Evolutionary conservation across 2,329 filamentous ascomycete species (phyloP).

Genomic region (Rutstroemia sp.): DNA sequence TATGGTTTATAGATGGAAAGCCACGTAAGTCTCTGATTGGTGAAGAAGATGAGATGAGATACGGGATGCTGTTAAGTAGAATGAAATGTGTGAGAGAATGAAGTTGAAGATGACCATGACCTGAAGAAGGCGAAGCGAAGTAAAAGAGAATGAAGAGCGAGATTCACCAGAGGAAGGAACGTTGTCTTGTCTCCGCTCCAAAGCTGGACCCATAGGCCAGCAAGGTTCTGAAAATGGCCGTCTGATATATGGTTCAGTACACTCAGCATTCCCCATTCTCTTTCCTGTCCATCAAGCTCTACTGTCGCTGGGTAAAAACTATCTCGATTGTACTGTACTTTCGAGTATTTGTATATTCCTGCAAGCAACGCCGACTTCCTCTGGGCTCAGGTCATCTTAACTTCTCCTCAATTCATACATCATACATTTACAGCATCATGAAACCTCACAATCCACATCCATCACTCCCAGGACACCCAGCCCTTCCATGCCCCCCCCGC

Average conservation of each 20-base stretch:
- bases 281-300: too few species aligned
- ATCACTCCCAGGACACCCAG: neutral
- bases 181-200: neutral
- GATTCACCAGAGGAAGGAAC: neutral
- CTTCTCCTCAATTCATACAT: too few species aligned
- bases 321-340: too few species aligned
- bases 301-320: too few species aligned
- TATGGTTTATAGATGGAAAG: constrained; percentile 70
- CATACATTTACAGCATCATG: too few species aligned
- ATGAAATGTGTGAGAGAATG: neutral
- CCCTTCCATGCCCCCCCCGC: neutral
- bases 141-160: neutral
- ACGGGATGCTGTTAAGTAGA: neutral
- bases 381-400: too few species aligned
- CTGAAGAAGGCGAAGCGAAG: neutral
- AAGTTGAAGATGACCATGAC: neutral
- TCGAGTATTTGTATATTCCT: too few species aligned
- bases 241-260: too few species aligned
- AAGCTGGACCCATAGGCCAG: neutral
- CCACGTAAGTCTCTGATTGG: constrained; percentile 55
- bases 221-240: neutral
- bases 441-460: neutral
- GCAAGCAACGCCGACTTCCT: too few species aligned
- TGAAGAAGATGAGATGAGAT: neutral
- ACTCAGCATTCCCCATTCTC: too few species aligned